Conservation (phyloP, 495 filamentous ascomycete species). For the Xylaria telfairii region DNA sequence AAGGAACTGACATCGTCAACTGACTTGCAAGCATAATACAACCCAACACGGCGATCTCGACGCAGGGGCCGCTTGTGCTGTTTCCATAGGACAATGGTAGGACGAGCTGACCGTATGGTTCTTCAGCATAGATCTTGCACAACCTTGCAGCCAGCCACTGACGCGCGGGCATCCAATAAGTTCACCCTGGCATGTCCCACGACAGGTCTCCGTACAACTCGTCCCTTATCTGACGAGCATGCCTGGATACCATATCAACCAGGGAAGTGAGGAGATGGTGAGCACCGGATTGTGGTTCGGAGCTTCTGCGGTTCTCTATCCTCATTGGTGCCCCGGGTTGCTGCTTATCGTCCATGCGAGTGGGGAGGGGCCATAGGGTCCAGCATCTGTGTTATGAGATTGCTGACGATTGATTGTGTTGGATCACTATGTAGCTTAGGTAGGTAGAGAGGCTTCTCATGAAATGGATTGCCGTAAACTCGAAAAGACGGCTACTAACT, state of each 20-base stretch:
- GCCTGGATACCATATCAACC: background rate
- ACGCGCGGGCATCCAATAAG: background rate
- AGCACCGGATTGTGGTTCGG: background rate
- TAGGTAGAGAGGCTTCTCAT: background rate
- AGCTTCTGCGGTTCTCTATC: background rate
- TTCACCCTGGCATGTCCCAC: background rate
- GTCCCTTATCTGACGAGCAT: constrained; percentile 8
- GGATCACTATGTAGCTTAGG: background rate
- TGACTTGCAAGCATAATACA: background rate
- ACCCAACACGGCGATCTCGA: background rate
- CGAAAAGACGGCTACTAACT: background rate
- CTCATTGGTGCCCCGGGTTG: constrained; percentile 16
- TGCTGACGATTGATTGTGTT: background rate
- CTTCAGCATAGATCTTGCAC: background rate
- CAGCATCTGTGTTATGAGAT: background rate
- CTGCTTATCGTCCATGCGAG: constrained; percentile 20
- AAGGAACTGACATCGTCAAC: background rate
- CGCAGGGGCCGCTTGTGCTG: constrained; percentile 2
- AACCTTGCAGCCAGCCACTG: constrained; percentile 3
- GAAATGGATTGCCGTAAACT: background rate
- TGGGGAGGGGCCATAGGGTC: background rate
- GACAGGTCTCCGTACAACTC: background rate
- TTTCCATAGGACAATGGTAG: background rate
- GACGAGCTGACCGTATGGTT: background rate
- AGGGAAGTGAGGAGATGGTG: background rate